Evolutionary conservation across 352 stramenopile genomes (phyloP).

Genomic region (Phytophthora europaea): DNA sequence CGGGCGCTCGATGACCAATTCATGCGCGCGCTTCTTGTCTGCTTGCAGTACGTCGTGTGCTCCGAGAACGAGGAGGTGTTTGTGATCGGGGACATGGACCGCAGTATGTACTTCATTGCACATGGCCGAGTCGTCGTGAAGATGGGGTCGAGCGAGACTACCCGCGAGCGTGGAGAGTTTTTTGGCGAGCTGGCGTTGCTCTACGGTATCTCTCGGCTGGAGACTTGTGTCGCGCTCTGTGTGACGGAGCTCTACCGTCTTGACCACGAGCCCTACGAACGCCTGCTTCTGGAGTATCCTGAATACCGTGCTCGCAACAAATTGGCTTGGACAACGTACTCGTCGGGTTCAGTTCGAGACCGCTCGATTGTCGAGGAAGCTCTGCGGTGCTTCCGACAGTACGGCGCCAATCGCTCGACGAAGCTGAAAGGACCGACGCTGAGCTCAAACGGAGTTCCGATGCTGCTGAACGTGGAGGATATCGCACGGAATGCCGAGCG

Average conservation of each 20-base stretch:
- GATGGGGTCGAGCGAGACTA: conserved; percentile 53
- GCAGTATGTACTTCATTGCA: conserved; percentile 85
- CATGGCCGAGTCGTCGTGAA: conserved; percentile 69
- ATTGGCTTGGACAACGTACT: conserved; percentile 55
- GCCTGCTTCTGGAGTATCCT: conserved; percentile 69
- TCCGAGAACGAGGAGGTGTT: conserved; percentile 76
- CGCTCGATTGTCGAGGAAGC: conserved; percentile 20
- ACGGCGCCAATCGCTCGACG: background rate
- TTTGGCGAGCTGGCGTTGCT: conserved; percentile 72
- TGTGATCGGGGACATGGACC: conserved; percentile 78
- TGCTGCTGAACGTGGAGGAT: conserved; percentile 5
- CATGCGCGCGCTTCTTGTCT: conserved; percentile 61
- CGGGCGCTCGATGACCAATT: conserved; percentile 70
- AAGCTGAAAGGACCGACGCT: conserved; percentile 10
- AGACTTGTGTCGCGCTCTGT: conserved; percentile 70
- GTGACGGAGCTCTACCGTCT: conserved; percentile 77
- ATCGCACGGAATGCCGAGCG: conserved; percentile 28
- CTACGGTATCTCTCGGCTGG: conserved; percentile 66
- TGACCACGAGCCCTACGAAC: conserved; percentile 68
- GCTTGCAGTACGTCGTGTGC: conserved; percentile 71
- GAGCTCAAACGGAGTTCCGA: conserved; percentile 13
- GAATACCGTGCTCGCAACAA: conserved; percentile 71
- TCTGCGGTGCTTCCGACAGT: conserved; percentile 17
- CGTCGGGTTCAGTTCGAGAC: conserved; percentile 10
- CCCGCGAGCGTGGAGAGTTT: conserved; percentile 65